Base-by-base conservation (phyloP, 2,329 filamentous ascomycete genomes). In the Arthrobotrys sphaeroides region DNA sequence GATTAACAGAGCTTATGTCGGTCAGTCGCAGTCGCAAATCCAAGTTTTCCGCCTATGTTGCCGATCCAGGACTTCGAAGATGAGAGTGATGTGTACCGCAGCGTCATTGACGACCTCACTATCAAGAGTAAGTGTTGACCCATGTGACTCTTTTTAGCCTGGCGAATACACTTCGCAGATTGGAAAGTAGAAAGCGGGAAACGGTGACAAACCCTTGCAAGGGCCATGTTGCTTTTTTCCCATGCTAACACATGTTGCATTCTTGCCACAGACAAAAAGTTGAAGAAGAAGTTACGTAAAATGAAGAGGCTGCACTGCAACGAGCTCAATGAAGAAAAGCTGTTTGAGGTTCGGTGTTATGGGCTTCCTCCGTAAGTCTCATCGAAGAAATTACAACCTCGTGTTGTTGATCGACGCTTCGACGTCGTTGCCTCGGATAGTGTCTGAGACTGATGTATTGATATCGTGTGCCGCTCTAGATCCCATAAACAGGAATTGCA, bases 61-160 rank as follows among this genome's bases (percentile, higher is more conserved):
- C 49, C 69, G 10, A 69, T 51, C n/a, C 64, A 75, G 47, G 75
- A 75, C 26, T 72, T 67, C 22, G 73, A 78, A 26, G 26, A 79
- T 70, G 73, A 77, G 62, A 88, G 87, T 26, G 91, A 91, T 68
- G 92, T 94, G 67, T 94, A 89, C 74, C 86, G 92, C 51, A 90
- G 90, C 78, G 91, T 96, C 13, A 96, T 96, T 53, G 92, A 96
- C 79, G 93, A 96, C 80, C 82, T 96, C 72, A 96, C 92, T 0
- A 85, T 96, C 24, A 90, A 93, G 80, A 96, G 95, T 81, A 91
- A 75, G 72, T 68, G 55, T 38, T 61, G 47, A 28, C 40, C 65
- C n/a, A n/a, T n/a, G n/a, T 38, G 75, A 64, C 43, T 22, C 40
- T n/a, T 20, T 38, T 69, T 18, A 28, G 31, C 55, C 64, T 74